Evolutionary conservation across 2,329 filamentous ascomycete species (phyloP), one percentile per base, ranked within the genome.

Genomic region (Xylaria sp.): DNA sequence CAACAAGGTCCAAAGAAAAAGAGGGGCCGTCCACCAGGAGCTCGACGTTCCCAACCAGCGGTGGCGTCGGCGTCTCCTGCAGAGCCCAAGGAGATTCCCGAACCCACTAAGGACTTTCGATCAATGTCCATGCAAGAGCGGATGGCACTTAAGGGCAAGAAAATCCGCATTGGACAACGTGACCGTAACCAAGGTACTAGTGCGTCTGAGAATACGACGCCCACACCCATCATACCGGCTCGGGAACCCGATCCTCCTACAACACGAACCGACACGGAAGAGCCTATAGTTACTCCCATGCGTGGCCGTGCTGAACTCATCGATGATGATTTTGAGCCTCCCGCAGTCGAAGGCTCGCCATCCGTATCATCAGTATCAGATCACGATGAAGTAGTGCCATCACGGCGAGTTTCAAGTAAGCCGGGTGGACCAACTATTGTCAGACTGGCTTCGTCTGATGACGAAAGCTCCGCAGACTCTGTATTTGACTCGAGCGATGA

Each of bases 51-150:
- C 8, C 60, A 55, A 21, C 57, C 62, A 51, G 27, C 71, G 37
- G 53, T 71, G 3, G 63, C 69, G 35, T 42, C 71, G 3, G 63
- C 69, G 35, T 42, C 69, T 50, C 40, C 63, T 35, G 62, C 67
- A 6, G 63, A 65, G 13, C 64, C 75, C 18, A 69, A 61, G 5
- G 57, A 63, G 16, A 10, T 44, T 25, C 53, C 53, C 18, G 58
- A 68, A 51, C 63, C 73, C 8, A 29, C 68, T 10, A 74, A 73
- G 51, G 71, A 75, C 54, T 75, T 74, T 12, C 77, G 80, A 12
- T 82, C 85, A 57, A 80, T 89, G 79, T 88, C 87, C 5, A 84
- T 89, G 84, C 82, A 83, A 44, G 87, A 89, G 72, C 82, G 86
- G n/a, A 84, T 88, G 82, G 85, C 83, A 40, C 78, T 87, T 1